Base-by-base conservation (phyloP, 176 grass and related monocot genomes). In the Secale cereale region DNA sequence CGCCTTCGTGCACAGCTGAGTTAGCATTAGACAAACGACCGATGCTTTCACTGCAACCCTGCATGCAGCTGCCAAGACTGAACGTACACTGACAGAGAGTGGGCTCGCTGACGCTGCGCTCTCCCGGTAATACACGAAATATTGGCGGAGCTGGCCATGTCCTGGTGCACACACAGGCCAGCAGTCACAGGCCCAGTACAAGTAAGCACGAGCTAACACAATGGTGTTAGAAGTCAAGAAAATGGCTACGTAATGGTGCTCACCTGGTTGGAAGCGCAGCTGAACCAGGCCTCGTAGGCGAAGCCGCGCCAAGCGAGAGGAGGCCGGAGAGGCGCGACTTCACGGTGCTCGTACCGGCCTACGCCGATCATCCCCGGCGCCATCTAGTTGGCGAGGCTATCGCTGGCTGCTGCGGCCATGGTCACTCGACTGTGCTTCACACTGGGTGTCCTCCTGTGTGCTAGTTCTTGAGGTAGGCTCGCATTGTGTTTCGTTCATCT, bases 261-360 rank as follows among this genome's bases (percentile, higher is more conserved):
- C 8, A 92, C 97, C 94, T 99, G 97, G 86, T 99, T 99, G 81
- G 97, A 99, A 14, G 97, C 97, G 54, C 97, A 99, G 81, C 97
- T 99, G 82, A 99, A 99, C 97, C 97, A 99, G 22, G 97, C 97
- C 45, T 99, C 97, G 57, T 97, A 99, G 84, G 97, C 92, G 1
- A 94, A 97, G 84, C 97, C 97, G 26, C 97, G 97, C 97, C 97
- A n/a, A n/a, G n/a, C n/a, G n/a, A 97, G 40, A 99, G 87, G 82
- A 99, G 82, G 75, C 91, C 86, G 13, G 97, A 99, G 86, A 99
- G 90, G 37, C 88, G 92, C 17, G 97, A 88, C 86, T 96, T 94
- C 1, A 65, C 80, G 64, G 84, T 75, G 81, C 82, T 91, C 65
- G 88, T 99, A 99, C 54, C 91, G 91, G 1, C 93, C 93, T 27